Evolutionary conservation across 2,329 filamentous ascomycete genomes (phyloP), one percentile per base, ranked within the genome.

Genomic region (Exophiala sideris): DNA sequence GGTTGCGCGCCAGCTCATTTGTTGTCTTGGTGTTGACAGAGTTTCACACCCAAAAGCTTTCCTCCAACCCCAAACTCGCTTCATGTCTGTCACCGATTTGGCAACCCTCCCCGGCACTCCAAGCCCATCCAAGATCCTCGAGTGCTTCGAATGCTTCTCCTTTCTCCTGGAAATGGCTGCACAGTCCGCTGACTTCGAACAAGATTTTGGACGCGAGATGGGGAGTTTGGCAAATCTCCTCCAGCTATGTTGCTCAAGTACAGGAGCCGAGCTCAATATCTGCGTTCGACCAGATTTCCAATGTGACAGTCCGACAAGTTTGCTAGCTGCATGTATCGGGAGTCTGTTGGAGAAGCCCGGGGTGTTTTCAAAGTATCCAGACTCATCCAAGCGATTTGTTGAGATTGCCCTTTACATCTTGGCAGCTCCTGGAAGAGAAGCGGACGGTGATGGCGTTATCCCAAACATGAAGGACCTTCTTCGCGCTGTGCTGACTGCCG

Each of bases 131-230:
- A 56, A 33, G 16, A 52, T 44, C 45, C 58, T 58, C 5, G 58
- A 61, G 24, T 49, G 32, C 54, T 36, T 57, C 3, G 52, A 58
- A 35, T 54, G 50, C 20, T 61, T 61, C 32, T 50, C 44, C 5
- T 29, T 57, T 18, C 16, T 53, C 16, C 14, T 57, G 21, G 50
- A 56, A 9, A 33, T 53, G 24, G 48, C 50, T 38, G 21, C 38
- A 11, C 9, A 45, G 24, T 36, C 45, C 11, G 14, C 14, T 5
- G 8, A 14, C 21, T 56, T 48, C 33, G 39, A 41, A 18, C 12
- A 20, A 7, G 42, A 29, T 8, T 41, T 60, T 12, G 38, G 50
- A 20, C 18, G 35, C 4, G 54, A 60, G 21, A 35, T 56, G 44
- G 41, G 36, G 29, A 34, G 48, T 16, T 32, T 60, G 24, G 35